Evolutionary conservation across 2,329 filamentous ascomycete species (phyloP), one percentile per base, ranked within the genome.

Genomic region (Phaeosphaeria sp.): DNA sequence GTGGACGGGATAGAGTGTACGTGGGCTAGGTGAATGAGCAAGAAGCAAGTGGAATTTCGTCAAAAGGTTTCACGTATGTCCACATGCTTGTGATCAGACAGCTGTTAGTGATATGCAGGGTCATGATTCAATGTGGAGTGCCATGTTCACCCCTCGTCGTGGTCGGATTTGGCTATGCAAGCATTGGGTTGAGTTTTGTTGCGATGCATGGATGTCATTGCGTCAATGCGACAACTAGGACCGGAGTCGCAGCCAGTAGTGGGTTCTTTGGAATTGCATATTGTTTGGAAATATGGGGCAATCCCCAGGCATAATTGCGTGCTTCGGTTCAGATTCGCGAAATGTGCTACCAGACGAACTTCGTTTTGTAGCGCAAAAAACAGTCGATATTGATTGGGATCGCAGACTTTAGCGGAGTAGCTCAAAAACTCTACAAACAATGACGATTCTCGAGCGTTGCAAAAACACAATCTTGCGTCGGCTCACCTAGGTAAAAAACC

Each of bases 181-280:
- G 25, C 50, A 52, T 57, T 36, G 39, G 22, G 50, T 41, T 41
- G 46, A 54, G 47, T 22, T 33, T 46, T 51, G 59, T 60, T 59
- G 66, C 55, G 41, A 67, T 69, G 52, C 56, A 55, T 55, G 61
- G 55, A 36, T 39, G 36, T 13, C 39, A 67, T 69, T 67, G 60
- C 66, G 65, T 60, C 56, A 63, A 66, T 43, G 9, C 56, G 52
- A 58, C 58, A 54, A 52, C 56, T 47, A 47, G 46, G 41, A 13
- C 62, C 57, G 50, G 56, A 39, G 27, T 58, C 58, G 54, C 56
- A 22, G 25, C n/a, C 21, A 20, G 3, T 1, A 50, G 56, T 57
- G 58, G 54, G 53, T 50, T 50, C 20, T n/a, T 9, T 36, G 22
- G 21, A 47, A 6, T 30, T 48, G 36, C 54, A 47, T 30, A 46